Evolutionary conservation across 1,139 yeast species (phyloP), one percentile per base, ranked within the genome.

Genomic region (Candida albicans): DNA sequence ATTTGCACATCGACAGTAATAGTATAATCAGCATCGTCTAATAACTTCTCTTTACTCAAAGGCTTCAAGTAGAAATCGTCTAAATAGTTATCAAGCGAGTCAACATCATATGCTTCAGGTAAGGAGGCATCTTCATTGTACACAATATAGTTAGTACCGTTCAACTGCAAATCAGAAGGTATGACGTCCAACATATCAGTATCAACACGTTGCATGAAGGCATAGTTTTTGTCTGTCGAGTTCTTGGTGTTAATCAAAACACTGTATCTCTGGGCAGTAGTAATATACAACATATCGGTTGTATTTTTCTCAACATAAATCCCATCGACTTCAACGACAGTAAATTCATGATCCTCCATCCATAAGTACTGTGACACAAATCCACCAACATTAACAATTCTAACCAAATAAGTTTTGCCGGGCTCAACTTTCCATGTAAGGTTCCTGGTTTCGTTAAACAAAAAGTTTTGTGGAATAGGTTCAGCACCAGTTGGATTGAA

Each of bases 401-500:
- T 70, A 38, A 84, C 59, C 44, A 83, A 67, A 57, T 85, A 84
- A 1, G 87, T 84, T 50, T 75, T 82, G 40, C 77, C 76, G 14
- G 84, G 81, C 46, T 79, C 72, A 44, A 86, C 84, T 22, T 62
- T 44, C 65, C 87, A 70, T 2, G 86, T 73, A 14, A 66, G 73
- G 54, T 82, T 81, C 44, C 77, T 73, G 9, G 86, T 73, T 50
- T 85, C 86, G 57, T 85, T 84, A 57, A 85, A 75, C 43, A 85
- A 66, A 32, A 80, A 56, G 55, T 79, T 82, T 50, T 81, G 81
- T 7, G 93, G 93, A 45, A 85, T 76, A 32, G 93, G 93, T 60
- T 86, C 95, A 32, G 87, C 89, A 44, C 95, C 95, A 1, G 91
- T 84, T 28, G 95, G 95, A 53, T 86, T 86, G 58, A 76, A 85